Percentiles rank a stretch among this genome's conserved stretches.
Conservation (phyloP, 2,329 filamentous ascomycete genomes). For the Pyricularia grisea region DNA sequence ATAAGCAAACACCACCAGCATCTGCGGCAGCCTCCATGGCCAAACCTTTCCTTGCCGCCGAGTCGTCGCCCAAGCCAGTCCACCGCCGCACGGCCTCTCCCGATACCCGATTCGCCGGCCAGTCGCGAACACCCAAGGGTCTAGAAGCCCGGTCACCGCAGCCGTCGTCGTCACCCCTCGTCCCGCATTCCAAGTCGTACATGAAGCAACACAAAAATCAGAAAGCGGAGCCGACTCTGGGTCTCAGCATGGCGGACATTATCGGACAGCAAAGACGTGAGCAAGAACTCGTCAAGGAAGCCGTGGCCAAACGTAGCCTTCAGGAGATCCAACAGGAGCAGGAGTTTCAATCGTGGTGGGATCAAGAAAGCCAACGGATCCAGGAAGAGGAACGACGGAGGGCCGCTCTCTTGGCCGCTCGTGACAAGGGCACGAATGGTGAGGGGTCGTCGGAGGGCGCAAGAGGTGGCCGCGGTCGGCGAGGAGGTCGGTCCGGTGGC, state of each 20-base stretch:
- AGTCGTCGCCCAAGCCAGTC: conserved; percentile 27
- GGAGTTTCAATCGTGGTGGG: conserved; percentile 95
- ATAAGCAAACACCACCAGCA: neutral
- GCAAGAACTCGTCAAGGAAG: conserved; percentile 73
- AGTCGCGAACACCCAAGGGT: conserved; percentile 27
- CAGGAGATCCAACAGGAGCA: conserved; percentile 96
- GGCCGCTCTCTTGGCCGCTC: conserved; percentile 12
- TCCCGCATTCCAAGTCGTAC: conserved; percentile 54
- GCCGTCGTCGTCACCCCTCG: conserved; percentile 22
- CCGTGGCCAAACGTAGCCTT: conserved; percentile 76
- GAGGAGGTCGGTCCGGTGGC: neutral
- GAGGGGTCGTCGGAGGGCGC: neutral
- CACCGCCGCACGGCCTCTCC: conserved; percentile 46
- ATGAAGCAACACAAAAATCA: conserved; percentile 35
- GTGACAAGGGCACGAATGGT: neutral
- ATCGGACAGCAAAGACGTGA: conserved; percentile 79
- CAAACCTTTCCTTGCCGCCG: conserved; percentile 34
- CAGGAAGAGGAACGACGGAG: conserved; percentile 50
- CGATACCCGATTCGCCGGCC: conserved; percentile 54
- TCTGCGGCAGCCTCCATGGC: conserved; percentile 18
- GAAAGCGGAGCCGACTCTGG: conserved; percentile 47
- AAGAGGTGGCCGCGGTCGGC: neutral
- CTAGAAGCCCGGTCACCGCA: neutral
- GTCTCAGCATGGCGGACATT: conserved; percentile 78
- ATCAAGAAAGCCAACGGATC: conserved; percentile 67